Percentiles rank a stretch among this genome's conserved stretches.
Evolutionary conservation across 2,329 filamentous ascomycete species (phyloP).

Genomic region (Corinectria fuckeliana): DNA sequence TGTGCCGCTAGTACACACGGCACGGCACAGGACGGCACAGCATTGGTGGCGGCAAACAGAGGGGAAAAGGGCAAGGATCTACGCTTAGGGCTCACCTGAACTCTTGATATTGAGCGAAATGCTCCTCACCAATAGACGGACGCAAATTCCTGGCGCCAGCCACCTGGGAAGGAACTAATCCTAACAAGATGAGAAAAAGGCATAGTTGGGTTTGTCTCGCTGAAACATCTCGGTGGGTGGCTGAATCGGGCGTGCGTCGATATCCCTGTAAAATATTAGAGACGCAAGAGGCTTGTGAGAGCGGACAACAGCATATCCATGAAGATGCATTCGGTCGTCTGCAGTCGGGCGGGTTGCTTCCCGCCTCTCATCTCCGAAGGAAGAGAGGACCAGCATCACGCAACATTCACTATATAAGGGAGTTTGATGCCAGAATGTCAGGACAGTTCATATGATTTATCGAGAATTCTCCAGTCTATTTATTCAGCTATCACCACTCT

Average conservation of each 20-base stretch:
- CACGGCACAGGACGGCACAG: neutral
- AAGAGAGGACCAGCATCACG: neutral
- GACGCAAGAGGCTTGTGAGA: neutral
- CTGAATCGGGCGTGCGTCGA: neutral
- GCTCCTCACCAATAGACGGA: neutral
- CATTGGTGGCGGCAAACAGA: neutral
- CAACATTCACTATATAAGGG: neutral
- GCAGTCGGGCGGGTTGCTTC: neutral
- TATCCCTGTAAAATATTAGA: neutral
- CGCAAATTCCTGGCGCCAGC: neutral
- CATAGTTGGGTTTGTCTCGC: neutral
- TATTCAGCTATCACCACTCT: neutral
- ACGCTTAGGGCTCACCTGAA: neutral
- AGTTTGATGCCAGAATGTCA: neutral
- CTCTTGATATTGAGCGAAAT: neutral
- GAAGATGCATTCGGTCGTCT: neutral
- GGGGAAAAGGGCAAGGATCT: slow-evolving; percentile 3
- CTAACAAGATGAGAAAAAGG: neutral
- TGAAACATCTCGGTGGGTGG: neutral
- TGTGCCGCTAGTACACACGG: neutral
- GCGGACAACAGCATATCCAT: neutral
- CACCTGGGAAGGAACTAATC: neutral
- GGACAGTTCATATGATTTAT: neutral
- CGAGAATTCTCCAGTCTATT: neutral
- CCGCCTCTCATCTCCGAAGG: no score